Evolutionary conservation across 345 rosid genomes (phyloP).

Genomic region (Melastoma malabathricum): DNA sequence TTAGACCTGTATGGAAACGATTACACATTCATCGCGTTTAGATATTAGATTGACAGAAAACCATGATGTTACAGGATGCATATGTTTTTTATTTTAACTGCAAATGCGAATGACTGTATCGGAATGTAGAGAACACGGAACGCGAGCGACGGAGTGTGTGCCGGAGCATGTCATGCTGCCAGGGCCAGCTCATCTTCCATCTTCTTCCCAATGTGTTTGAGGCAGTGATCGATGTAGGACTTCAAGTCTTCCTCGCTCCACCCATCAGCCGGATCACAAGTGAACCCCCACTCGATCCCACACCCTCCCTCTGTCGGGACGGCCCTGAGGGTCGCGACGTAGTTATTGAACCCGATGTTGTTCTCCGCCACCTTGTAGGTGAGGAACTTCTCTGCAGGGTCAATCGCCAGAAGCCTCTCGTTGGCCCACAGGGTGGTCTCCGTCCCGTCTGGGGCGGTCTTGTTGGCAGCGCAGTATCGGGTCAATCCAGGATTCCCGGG

Average conservation of each 20-base stretch:
- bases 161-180: too few relatives aligned
- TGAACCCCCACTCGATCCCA: constrained; percentile 52
- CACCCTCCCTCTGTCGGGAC: constrained; percentile 17
- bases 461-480: constrained; percentile 31
- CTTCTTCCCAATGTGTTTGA: constrained; percentile 23
- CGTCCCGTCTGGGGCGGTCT: neutral
- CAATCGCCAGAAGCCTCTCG: constrained; percentile 39
- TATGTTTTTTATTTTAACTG: too few relatives aligned
- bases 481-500: constrained; percentile 39
- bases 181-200: too few relatives aligned
- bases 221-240: constrained; percentile 15
- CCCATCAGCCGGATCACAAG: constrained; percentile 44
- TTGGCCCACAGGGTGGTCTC: constrained; percentile 24
- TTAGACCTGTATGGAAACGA: too few relatives aligned
- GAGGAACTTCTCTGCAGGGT: constrained; percentile 24
- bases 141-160: too few relatives aligned
- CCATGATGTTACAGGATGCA: too few relatives aligned
- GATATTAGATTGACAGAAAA: too few relatives aligned
- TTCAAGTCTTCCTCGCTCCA: constrained; percentile 32
- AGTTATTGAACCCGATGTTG: constrained; percentile 34
- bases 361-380: constrained; percentile 52
- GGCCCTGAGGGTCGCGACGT: constrained; percentile 31
- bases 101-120: too few relatives aligned
- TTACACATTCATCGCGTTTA: too few relatives aligned
- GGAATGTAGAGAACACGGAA: too few relatives aligned